Evolutionary conservation across 257 asterid species (phyloP).

Genomic region (Solanum virginianum): DNA sequence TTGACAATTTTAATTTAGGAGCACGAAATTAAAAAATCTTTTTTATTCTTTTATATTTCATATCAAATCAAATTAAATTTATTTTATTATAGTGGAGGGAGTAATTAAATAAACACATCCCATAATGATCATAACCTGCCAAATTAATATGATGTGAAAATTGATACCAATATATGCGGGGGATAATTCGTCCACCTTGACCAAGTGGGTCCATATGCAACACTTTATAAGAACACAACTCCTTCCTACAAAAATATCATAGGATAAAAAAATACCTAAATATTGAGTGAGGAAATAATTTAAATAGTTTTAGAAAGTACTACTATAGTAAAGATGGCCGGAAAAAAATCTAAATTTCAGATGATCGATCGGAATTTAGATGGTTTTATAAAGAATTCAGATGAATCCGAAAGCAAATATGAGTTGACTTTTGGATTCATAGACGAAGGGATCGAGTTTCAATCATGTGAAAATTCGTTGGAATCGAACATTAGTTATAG

Average conservation of each 20-base stretch:
- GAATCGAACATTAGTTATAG: not conserved
- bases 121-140: not conserved
- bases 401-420: not conserved
- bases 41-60: too few relatives aligned
- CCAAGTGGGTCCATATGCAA: not conserved
- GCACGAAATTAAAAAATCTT: too few relatives aligned
- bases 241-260: not conserved
- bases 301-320: not conserved
- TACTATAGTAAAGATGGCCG: not conserved
- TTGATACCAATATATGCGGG: not conserved
- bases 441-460: conserved; percentile 13
- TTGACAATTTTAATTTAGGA: too few relatives aligned
- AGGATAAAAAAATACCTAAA: not conserved
- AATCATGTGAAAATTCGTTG: conserved; percentile 1
- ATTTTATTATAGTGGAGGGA: fast-evolving
- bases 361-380: not conserved
- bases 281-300: not conserved
- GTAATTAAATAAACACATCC: not conserved
- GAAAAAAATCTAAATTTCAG: not conserved
- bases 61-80: too few relatives aligned
- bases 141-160: not conserved
- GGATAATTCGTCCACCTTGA: not conserved
- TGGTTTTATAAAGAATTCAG: not conserved
- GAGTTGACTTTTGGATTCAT: conserved; percentile 22
- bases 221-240: not conserved